Conservation (phyloP, 1,284 basidiomycete genomes). For the Laetiporus sulphureus region DNA sequence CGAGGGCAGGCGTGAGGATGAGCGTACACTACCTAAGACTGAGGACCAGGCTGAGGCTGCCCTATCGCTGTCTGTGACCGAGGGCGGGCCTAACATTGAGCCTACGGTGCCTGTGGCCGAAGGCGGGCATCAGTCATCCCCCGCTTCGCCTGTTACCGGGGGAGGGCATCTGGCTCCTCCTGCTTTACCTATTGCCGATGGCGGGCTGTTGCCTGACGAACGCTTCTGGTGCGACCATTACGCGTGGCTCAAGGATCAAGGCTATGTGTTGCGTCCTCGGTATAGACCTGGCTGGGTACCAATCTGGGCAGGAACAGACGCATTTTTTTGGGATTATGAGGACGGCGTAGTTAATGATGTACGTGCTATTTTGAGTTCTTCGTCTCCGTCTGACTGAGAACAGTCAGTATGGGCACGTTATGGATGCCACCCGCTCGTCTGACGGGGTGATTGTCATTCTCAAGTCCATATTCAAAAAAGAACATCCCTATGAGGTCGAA, state of each 20-base stretch:
- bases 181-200: background rate
- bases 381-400: background rate
- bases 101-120: background rate
- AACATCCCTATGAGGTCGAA: conserved; percentile 12
- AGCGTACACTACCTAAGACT: background rate
- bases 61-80: background rate
- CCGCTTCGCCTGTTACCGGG: background rate
- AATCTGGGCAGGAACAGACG: conserved; percentile 8
- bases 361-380: background rate
- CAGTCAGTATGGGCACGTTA: conserved; percentile 4
- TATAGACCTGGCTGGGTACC: conserved; percentile 12
- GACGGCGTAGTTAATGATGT: conserved; percentile 1
- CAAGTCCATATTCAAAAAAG: conserved; percentile 12
- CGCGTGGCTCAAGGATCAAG: conserved; percentile 9
- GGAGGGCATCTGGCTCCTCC: background rate
- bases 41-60: background rate
- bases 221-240: conserved; percentile 8
- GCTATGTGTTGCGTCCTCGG: conserved; percentile 12
- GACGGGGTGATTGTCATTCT: conserved; percentile 19
- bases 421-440: conserved; percentile 22
- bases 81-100: background rate
- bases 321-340: conserved; percentile 1
- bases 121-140: too few species aligned
- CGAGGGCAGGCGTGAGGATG: too few species aligned
- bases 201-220: background rate